Evolutionary conservation across 2,329 filamentous ascomycete genomes (phyloP).

Genomic region (Aspergillus versicolor): DNA sequence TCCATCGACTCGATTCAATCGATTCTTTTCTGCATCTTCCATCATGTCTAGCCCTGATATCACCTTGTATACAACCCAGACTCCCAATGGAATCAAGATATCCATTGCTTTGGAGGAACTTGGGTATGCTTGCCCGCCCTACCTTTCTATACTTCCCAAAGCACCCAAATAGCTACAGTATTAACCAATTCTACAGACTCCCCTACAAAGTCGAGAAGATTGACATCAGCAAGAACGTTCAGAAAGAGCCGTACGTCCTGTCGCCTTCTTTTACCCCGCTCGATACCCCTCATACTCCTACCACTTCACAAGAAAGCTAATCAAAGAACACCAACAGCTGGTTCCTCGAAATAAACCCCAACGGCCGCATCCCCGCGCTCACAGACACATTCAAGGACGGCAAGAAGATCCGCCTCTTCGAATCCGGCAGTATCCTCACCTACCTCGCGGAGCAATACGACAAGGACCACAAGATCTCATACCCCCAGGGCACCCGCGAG

Average conservation of each 20-base stretch:
- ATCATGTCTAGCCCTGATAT: conserved; percentile 57
- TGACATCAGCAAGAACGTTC: conserved; percentile 70
- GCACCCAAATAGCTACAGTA: neutral
- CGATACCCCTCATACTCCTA: neutral
- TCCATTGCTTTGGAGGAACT: conserved; percentile 86
- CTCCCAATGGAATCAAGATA: conserved; percentile 87
- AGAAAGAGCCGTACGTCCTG: conserved; percentile 64
- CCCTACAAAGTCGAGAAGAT: conserved; percentile 75
- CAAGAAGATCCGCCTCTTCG: conserved; percentile 72
- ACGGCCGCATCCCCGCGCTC: conserved; percentile 84
- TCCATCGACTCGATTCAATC: neutral
- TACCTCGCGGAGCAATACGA: conserved; percentile 84
- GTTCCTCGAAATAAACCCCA: conserved; percentile 91
- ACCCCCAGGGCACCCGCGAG: conserved; percentile 69
- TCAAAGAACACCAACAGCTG: conserved; percentile 49
- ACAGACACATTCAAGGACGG: conserved; percentile 77
- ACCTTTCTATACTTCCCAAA: neutral
- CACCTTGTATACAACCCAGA: conserved; percentile 76
- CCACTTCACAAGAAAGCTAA: neutral
- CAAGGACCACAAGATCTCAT: conserved; percentile 77
- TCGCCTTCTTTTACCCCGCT: neutral
- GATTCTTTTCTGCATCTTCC: conserved; percentile 1
- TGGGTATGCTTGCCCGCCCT: conserved; percentile 41
- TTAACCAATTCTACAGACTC: conserved; percentile 44
- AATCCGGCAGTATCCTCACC: conserved; percentile 79